A percentile compares a stretch with the other conserved stretches of the same genome.
These are phyloP conservation scores for Sequoiadendron giganteum DNA, from an alignment of 75 land plant genomes.

Conservation along the genomic window DNA sequence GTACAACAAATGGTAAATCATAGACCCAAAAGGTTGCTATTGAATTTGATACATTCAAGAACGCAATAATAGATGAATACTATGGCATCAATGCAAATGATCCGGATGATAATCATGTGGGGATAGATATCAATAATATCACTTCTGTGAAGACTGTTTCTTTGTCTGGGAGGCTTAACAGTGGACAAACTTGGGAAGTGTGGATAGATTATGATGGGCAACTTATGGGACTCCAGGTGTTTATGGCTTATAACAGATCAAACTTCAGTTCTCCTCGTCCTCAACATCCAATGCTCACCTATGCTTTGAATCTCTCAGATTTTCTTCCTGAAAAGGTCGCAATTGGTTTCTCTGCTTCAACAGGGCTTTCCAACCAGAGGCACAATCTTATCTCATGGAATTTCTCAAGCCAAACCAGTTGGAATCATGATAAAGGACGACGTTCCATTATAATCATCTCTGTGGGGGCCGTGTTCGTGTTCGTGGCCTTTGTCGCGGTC, in stretches of 20 bases:
- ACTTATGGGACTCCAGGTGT: background rate
- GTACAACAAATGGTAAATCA: background rate
- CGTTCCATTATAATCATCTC: background rate
- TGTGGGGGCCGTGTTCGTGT: background rate
- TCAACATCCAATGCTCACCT: background rate
- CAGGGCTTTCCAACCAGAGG: background rate
- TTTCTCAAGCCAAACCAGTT: background rate
- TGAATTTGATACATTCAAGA: constrained; percentile 12
- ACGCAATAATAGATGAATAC: background rate
- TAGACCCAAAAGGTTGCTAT: background rate
- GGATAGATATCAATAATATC: constrained; percentile 1
- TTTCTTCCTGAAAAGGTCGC: background rate
- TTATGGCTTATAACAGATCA: background rate
- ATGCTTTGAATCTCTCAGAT: background rate
- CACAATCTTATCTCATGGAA: background rate
- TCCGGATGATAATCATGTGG: constrained; percentile 11
- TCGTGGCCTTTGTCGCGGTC: no score
- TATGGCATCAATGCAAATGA: background rate
- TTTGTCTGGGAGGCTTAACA: background rate
- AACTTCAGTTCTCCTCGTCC: background rate
- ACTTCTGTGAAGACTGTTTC: background rate
- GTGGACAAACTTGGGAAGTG: background rate
- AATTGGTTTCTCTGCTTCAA: background rate
- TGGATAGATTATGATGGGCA: background rate
- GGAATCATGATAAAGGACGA: background rate